Evolutionary conservation across 345 rosid genomes (phyloP).

Genomic region (Sisymbrium irio): DNA sequence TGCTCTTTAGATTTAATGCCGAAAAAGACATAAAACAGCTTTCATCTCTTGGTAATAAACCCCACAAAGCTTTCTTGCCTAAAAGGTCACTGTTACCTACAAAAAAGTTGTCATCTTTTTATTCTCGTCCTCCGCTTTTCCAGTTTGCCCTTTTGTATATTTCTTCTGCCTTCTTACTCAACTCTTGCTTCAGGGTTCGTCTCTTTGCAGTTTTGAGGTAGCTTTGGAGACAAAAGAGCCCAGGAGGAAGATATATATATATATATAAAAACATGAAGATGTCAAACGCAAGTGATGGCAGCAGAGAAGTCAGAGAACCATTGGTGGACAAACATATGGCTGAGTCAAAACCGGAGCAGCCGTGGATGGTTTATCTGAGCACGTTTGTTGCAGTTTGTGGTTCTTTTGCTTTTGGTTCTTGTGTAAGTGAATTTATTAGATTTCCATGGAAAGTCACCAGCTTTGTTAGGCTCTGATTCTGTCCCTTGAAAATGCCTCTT

Average conservation of each 20-base stretch:
- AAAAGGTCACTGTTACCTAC: constrained; percentile 3
- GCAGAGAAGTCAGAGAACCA: constrained; percentile 20
- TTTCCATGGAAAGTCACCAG: not conserved
- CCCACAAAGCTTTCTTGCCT: constrained; percentile 24
- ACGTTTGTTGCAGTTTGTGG: constrained; percentile 86
- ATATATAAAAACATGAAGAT: constrained; percentile 22
- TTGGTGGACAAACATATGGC: constrained; percentile 29
- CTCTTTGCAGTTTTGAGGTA: constrained; percentile 26
- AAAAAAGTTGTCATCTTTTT: constrained; percentile 4
- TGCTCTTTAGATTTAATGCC: not conserved
- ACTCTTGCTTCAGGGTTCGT: constrained; percentile 29
- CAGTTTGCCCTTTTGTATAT: constrained; percentile 8
- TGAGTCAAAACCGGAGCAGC: constrained; percentile 39
- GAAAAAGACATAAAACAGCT: constrained; percentile 28
- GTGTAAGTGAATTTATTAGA: constrained; percentile 52
- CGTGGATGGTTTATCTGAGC: constrained; percentile 75
- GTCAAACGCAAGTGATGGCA: constrained; percentile 25
- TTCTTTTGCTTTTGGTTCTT: constrained; percentile 76
- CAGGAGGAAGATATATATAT: not conserved
- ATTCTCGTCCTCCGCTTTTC: constrained; percentile 16
- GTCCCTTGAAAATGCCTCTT: not conserved
- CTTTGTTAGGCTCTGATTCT: not conserved
- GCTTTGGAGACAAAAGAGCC: not conserved
- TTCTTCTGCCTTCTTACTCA: constrained; percentile 21
- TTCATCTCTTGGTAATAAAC: constrained; percentile 17